phyloP scores from a whole-genome alignment of 768 basidiomycete genomes.

The Lyophyllum atratum region DNA sequence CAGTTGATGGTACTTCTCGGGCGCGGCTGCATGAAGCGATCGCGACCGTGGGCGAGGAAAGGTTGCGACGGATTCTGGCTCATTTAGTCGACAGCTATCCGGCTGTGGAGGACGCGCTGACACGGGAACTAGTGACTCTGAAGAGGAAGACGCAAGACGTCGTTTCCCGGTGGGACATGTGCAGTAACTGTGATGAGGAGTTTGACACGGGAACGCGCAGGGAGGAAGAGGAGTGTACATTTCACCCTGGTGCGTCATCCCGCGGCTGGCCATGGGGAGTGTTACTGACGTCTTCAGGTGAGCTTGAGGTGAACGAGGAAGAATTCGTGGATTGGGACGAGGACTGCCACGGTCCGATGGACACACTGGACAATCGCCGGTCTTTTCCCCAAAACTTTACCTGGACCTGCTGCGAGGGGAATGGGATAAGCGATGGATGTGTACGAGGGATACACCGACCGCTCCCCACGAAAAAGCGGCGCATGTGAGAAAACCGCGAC shows the following conservation, averaged over 20 bases:
- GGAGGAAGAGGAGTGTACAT: constrained; percentile 44
- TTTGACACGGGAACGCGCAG: constrained; percentile 41
- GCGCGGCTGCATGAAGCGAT: constrained; percentile 45
- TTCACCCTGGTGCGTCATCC: constrained; percentile 48
- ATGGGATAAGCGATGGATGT: constrained; percentile 40
- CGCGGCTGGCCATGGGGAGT: not conserved
- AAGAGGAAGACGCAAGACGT: constrained; percentile 34
- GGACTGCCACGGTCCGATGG: constrained; percentile 46
- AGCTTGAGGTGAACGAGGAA: constrained; percentile 40
- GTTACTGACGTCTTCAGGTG: constrained; percentile 28
- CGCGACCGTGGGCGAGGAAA: constrained; percentile 41
- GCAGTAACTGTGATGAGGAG: constrained; percentile 48
- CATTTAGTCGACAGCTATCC: constrained; percentile 40
- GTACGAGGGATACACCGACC: constrained; percentile 36
- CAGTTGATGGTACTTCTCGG: constrained; percentile 40
- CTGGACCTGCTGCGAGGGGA: constrained; percentile 53
- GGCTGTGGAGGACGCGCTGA: constrained; percentile 42
- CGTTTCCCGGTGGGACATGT: constrained; percentile 47
- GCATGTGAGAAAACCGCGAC: constrained; percentile 20
- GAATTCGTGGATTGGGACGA: constrained; percentile 51
- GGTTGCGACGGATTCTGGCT: constrained; percentile 42
- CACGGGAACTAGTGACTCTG: constrained; percentile 43
- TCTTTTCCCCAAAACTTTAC: constrained; percentile 48
- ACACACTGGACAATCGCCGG: constrained; percentile 38
- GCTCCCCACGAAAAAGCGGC: constrained; percentile 37